Evolutionary conservation across 306 rosid genomes (phyloP).

Genomic region (Astragalus glycyphyllos): DNA sequence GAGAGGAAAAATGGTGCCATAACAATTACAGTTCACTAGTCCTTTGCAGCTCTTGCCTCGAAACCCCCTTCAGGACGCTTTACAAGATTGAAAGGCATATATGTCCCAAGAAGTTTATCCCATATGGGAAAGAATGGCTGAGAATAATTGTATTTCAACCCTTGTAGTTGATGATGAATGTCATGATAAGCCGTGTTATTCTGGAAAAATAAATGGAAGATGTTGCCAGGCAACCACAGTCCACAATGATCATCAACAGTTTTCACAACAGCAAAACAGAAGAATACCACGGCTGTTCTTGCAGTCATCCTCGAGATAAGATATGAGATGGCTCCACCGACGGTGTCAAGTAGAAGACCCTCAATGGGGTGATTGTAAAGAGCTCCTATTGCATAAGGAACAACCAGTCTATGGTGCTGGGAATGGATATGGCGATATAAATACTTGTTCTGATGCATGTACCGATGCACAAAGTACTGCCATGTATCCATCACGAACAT

Average conservation of each 20-base stretch:
- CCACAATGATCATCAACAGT: slow-evolving; percentile 93
- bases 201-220: slow-evolving; percentile 76
- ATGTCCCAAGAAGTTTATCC: slow-evolving; percentile 83
- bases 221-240: slow-evolving; percentile 83
- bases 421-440: slow-evolving; percentile 85
- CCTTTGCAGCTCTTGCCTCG: slow-evolving; percentile 64
- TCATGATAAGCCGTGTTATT: slow-evolving; percentile 95
- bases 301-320: slow-evolving; percentile 86
- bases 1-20: slow-evolving; percentile 29
- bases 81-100: slow-evolving; percentile 80
- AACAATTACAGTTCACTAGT: slow-evolving; percentile 44
- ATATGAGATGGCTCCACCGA: slow-evolving; percentile 82
- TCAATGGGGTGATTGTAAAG: slow-evolving; percentile 89
- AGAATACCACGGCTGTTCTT: slow-evolving; percentile 76
- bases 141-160: slow-evolving; percentile 80
- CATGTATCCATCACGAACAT: slow-evolving; percentile 91
- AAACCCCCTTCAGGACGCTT: slow-evolving; percentile 78
- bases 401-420: slow-evolving; percentile 81
- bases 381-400: slow-evolving; percentile 91
- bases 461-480: slow-evolving; percentile 92
- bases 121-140: slow-evolving; percentile 91
- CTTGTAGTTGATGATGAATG: slow-evolving; percentile 89
- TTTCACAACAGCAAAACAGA: slow-evolving; percentile 82
- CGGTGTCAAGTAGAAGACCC: slow-evolving; percentile 88
- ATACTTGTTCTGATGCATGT: slow-evolving; percentile 92